A percentile compares a stretch with the other conserved stretches of the same genome.
phyloP scores from a whole-genome alignment of 441 rosid species.

The Biscutella laevigata region DNA sequence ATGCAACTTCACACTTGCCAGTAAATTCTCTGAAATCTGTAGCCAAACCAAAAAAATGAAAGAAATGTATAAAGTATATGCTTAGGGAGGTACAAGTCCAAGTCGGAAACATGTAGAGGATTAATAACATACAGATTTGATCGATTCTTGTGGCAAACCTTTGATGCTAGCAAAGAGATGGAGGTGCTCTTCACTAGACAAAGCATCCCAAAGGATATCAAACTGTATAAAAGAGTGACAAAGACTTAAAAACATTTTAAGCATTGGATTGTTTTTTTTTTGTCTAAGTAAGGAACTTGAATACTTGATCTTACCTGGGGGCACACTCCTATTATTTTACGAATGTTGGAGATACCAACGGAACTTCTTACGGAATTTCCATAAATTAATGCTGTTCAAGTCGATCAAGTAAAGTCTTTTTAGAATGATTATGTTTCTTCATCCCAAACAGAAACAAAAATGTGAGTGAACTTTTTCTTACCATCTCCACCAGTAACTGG shows the following conservation, averaged over 20 bases:
- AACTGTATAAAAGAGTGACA: conserved; percentile 44
- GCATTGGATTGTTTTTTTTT: too few relatives aligned
- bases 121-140: conserved; percentile 41
- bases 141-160: conserved; percentile 60
- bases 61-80: too few relatives aligned
- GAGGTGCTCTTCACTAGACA: conserved; percentile 82
- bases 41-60: not conserved
- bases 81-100: too few relatives aligned
- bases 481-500: conserved; percentile 86
- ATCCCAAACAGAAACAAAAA: not conserved
- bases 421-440: not conserved
- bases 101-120: not conserved
- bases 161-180: conserved; percentile 76
- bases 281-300: too few relatives aligned
- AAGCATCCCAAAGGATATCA: conserved; percentile 88
- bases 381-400: conserved; percentile 56
- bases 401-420: conserved; percentile 14
- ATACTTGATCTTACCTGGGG: too few relatives aligned
- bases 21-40: conserved; percentile 58
- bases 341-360: conserved; percentile 80
- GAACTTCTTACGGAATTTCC: conserved; percentile 69
- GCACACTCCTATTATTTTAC: conserved; percentile 79
- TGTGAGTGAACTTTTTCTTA: conserved; percentile 23
- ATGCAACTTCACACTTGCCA: conserved; percentile 63
- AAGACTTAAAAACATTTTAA: too few relatives aligned